Conservation (phyloP, 441 rosid species). For the Syzygium malaccense region DNA sequence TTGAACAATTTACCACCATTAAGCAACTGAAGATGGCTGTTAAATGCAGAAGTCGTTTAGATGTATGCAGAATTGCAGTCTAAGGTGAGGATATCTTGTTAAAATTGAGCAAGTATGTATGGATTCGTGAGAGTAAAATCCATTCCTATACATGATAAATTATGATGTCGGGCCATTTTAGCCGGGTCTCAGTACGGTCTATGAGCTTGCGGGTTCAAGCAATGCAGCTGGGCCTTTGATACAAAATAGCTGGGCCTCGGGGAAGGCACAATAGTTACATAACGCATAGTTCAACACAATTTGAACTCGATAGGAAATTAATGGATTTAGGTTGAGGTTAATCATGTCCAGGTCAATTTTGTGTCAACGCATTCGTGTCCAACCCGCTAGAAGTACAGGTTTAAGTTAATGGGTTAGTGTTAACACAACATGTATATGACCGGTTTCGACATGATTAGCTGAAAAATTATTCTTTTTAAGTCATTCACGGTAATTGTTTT, state of each 20-base stretch:
- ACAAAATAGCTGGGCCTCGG: background rate
- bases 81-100: background rate
- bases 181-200: background rate
- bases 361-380: background rate
- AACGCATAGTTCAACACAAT: background rate
- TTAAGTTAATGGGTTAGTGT: background rate
- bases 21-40: background rate
- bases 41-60: background rate
- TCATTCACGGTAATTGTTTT: background rate
- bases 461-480: background rate
- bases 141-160: background rate
- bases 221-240: background rate
- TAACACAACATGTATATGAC: background rate
- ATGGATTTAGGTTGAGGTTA: background rate
- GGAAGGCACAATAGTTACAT: background rate
- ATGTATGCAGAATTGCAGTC: fast-evolving
- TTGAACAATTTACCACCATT: fast-evolving
- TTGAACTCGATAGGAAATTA: background rate
- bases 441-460: background rate
- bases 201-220: background rate
- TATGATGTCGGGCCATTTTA: background rate
- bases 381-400: background rate
- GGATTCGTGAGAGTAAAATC: background rate
- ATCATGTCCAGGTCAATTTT: background rate
- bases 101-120: fast-evolving